A percentile compares a stretch with the other conserved stretches of the same genome.
Conservation (phyloP, 2,329 filamentous ascomycete genomes). For the Pestalotiopsis fici region DNA sequence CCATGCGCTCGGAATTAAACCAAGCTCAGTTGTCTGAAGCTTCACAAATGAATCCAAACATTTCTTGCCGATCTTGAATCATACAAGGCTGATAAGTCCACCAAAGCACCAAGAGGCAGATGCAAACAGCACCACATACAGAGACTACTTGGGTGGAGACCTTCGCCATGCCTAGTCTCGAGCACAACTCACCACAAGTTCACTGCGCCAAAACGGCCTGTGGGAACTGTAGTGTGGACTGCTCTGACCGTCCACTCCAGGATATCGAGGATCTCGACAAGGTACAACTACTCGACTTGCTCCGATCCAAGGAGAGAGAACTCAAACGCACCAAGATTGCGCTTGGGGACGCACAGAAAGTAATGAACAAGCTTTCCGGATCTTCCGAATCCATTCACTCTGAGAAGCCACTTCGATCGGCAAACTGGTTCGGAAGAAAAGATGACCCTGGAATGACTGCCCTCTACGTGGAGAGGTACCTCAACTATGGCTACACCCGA, state of each 20-base stretch:
- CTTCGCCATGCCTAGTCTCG: background rate
- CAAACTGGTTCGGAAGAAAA: constrained; percentile 43
- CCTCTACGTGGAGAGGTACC: constrained; percentile 50
- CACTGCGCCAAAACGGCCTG: background rate
- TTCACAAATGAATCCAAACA: background rate
- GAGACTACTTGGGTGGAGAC: background rate
- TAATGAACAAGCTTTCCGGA: constrained; percentile 37
- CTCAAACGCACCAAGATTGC: background rate
- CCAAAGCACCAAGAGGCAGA: background rate
- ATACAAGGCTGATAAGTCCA: background rate
- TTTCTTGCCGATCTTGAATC: background rate
- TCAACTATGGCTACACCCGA: constrained; percentile 49
- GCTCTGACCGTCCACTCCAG: background rate
- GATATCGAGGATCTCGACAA: constrained; percentile 5
- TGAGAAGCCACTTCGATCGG: constrained; percentile 6
- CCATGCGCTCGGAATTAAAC: background rate
- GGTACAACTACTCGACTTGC: background rate
- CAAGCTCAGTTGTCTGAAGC: background rate
- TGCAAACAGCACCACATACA: background rate
- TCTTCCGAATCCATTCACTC: background rate
- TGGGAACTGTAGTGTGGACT: background rate
- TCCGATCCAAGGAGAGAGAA: background rate
- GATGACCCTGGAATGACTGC: constrained; percentile 43
- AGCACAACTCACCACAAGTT: background rate
- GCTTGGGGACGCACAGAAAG: background rate